A percentile compares a stretch with the other conserved stretches of the same genome.
phyloP scores from a whole-genome alignment of 2,329 filamentous ascomycete species.

The Ambrosiella beaveri region DNA sequence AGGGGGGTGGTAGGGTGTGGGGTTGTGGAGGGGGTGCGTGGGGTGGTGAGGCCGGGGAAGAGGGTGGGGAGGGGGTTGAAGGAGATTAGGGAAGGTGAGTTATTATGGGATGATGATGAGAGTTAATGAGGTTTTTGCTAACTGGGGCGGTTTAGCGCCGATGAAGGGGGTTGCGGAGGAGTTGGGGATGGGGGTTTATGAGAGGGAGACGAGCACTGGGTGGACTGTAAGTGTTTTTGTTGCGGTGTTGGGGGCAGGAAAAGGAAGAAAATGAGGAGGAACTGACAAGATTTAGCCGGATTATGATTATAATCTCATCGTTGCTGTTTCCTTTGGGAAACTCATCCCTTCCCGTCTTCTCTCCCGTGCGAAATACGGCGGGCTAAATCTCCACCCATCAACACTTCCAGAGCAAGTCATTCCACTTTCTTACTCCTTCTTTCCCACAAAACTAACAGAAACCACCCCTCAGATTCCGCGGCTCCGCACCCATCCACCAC shows the following conservation, averaged over 20 bases:
- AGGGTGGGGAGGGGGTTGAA: slow-evolving; percentile 59
- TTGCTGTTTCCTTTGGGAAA: slow-evolving; percentile 88
- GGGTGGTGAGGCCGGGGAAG: slow-evolving; percentile 68
- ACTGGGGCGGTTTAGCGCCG: slow-evolving; percentile 33
- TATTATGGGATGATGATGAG: background rate
- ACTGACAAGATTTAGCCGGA: slow-evolving; percentile 33
- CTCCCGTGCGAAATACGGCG: slow-evolving; percentile 54
- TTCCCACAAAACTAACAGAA: slow-evolving; percentile 4
- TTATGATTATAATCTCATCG: slow-evolving; percentile 51
- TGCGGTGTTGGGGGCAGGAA: slow-evolving; percentile 2
- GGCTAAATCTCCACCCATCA: slow-evolving; percentile 86
- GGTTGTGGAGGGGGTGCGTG: slow-evolving; percentile 61
- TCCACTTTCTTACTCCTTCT: background rate
- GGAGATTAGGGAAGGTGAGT: slow-evolving; percentile 36
- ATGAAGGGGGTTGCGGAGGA: slow-evolving; percentile 48
- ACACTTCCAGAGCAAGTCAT: slow-evolving; percentile 57
- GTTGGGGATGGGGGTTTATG: slow-evolving; percentile 50
- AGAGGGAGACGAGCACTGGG: slow-evolving; percentile 63
- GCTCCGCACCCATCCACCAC: slow-evolving; percentile 73
- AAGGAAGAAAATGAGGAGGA: background rate
- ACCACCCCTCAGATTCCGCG: slow-evolving; percentile 45
- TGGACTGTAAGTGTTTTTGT: slow-evolving; percentile 46
- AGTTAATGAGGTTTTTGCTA: background rate
- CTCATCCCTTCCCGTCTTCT: slow-evolving; percentile 70
- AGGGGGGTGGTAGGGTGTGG: slow-evolving; percentile 14